These are phyloP conservation scores for Aspergillus oerlinghausenensis DNA, from an alignment of 2,329 filamentous ascomycete species.

Conservation along the genomic window DNA sequence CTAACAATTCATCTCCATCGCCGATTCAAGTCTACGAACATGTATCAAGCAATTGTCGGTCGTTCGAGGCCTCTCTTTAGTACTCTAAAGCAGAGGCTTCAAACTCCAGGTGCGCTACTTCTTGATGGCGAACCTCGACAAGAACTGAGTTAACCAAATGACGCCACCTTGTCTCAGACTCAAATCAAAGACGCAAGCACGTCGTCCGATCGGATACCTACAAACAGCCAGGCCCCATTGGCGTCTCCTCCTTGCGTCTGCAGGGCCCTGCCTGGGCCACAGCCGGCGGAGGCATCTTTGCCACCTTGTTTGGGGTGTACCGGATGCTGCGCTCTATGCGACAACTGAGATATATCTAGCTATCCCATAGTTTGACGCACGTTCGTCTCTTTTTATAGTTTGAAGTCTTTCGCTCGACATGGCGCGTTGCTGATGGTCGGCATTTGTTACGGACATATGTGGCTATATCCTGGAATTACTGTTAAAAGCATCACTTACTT, in stretches of 20 bases:
- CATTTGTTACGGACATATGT: too few species aligned
- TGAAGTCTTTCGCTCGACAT: background rate
- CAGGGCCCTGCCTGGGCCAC: slow-evolving; percentile 6
- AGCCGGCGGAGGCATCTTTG: slow-evolving; percentile 4
- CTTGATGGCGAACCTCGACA: background rate
- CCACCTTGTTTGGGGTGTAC: slow-evolving; percentile 10
- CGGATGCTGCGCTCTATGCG: slow-evolving; percentile 5
- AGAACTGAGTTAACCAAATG: background rate
- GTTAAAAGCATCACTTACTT: too few species aligned
- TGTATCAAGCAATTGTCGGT: background rate
- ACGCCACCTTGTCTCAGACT: background rate
- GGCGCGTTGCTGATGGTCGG: too few species aligned
- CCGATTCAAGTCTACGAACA: background rate
- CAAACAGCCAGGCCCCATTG: slow-evolving; percentile 1
- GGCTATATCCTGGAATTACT: too few species aligned
- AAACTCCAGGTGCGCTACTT: background rate
- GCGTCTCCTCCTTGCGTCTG: slow-evolving; percentile 1
- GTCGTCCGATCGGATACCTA: background rate
- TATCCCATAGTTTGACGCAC: background rate
- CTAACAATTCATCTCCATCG: background rate
- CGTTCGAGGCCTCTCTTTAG: background rate
- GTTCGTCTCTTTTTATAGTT: background rate
- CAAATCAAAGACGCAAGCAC: background rate
- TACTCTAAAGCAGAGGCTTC: background rate
- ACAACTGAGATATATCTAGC: slow-evolving; percentile 4